Base-by-base conservation (phyloP, 2,329 filamentous ascomycete genomes). In the Fusarium temperatum region DNA sequence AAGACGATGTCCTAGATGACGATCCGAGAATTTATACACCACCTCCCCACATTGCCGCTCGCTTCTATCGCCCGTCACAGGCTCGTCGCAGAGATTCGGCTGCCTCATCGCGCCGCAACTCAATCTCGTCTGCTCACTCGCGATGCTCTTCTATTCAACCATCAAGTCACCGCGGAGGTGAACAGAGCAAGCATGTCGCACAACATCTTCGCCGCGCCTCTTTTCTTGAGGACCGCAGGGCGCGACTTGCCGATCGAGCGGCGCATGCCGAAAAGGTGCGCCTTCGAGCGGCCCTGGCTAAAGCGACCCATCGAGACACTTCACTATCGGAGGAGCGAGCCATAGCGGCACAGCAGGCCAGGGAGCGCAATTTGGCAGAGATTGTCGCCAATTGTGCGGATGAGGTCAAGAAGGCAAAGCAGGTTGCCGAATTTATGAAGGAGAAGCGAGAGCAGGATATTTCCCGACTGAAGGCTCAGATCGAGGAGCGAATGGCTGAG, bases 201-300 rank as follows among this genome's bases (percentile, higher is more conserved):
- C 93, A 95, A 80, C 93, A 95, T 80, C 86, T 95, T 64, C 93
- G 94, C 48, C 91, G 94, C 60, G 91, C 93, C 55, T 94, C 92
- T 22, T 95, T 96, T 66, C 89, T 96, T 70, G 93, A 95, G 81
- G 92, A 92, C 75, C 91, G 94, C 70, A 94, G 94, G 80, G 93
- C 93, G 20, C 89, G 93, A 26, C 87, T 96, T 24, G 93, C 94
- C 62, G 93, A 95, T 81, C 87, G 93, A 63, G 94, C 94, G 35
- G 92, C 92, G 13, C 93, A 96, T 81, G 94, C 92, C 28, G 94
- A 96, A 82, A 94, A 95, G 80, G 94, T 96, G 22, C 91, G 94
- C 58, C 83, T 94, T 69, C 89, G 93, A 41, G 93, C 93, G 48
- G 93, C 93, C 15, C 82, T 93, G 65, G 92, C 90, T 68, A 95